Conservation (phyloP, 2,329 filamentous ascomycete species). For the Fusarium sp. region DNA sequence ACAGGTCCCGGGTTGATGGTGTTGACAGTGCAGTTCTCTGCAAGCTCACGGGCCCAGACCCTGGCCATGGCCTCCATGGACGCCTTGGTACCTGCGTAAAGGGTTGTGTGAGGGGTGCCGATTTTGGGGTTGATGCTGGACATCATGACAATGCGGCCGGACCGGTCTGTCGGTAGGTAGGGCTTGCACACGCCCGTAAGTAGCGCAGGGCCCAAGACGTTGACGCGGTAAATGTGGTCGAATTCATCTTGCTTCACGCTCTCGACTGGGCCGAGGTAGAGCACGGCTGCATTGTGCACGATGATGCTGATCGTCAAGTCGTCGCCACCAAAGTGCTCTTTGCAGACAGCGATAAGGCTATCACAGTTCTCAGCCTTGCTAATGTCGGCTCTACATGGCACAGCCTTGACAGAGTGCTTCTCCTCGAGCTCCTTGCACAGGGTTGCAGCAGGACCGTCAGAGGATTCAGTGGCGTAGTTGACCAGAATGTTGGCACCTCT, state of each 20-base stretch:
- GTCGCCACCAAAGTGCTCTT: slow-evolving; percentile 57
- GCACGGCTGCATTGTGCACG: slow-evolving; percentile 69
- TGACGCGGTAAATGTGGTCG: slow-evolving; percentile 66
- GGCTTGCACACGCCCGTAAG: slow-evolving; percentile 66
- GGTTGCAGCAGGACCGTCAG: slow-evolving; percentile 55
- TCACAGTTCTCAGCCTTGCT: slow-evolving; percentile 66
- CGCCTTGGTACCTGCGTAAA: slow-evolving; percentile 73
- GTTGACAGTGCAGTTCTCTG: slow-evolving; percentile 68
- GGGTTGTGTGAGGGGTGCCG: slow-evolving; percentile 65
- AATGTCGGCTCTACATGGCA: slow-evolving; percentile 73
- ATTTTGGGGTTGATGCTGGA: slow-evolving; percentile 65
- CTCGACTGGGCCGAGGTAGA: slow-evolving; percentile 59
- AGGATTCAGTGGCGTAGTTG: slow-evolving; percentile 66
- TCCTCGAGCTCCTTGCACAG: slow-evolving; percentile 58
- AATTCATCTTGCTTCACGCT: slow-evolving; percentile 63
- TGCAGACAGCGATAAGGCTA: slow-evolving; percentile 63
- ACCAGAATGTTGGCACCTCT: slow-evolving; percentile 67
- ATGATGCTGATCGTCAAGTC: slow-evolving; percentile 66
- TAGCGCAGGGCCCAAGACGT: slow-evolving; percentile 68
- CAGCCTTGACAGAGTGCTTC: slow-evolving; percentile 59
- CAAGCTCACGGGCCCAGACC: slow-evolving; percentile 70
- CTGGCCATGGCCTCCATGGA: slow-evolving; percentile 73
- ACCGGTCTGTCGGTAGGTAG: slow-evolving; percentile 67
- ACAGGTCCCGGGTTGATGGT: slow-evolving; percentile 63
- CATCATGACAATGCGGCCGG: slow-evolving; percentile 68